Evolutionary conservation across 1,284 basidiomycete genomes (phyloP), one percentile per base, ranked within the genome.

Genomic region (Melampsora larici-populina): DNA sequence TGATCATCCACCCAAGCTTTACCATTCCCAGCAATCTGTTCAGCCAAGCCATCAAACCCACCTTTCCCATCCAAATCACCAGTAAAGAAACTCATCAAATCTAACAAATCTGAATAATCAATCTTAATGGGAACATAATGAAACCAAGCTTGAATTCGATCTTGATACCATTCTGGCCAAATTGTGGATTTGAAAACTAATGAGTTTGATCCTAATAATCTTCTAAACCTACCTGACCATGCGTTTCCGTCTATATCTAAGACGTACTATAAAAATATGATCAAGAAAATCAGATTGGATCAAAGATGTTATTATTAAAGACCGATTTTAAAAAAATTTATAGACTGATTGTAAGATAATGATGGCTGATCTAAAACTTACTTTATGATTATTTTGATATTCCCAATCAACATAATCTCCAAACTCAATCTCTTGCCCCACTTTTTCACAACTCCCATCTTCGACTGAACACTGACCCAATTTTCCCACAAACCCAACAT

Each of bases 41-140:
- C 80, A 1, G 86, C 86, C 15, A 86, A 80, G 0, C 84, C 82
- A 55, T 87, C 86, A 79, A 86, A 84, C 9, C 82, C 83, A 5
- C 80, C 82, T 13, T 78, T 51, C 5, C 83, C 83, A 48, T 85
- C 84, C 0, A 84, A 84, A 0, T 83, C 80, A 7, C 86, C 86
- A 15, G 83, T 81, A 79, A 87, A 87, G 82, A 86, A 87, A 6
- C 85, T 84, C 81, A 87, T 84, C 67, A 86, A 83, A 78, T 85
- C 82, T 82, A 85, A 86, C 5, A 87, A 80, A 79, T 87, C 87
- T 15, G 85, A 84, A 70, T 86, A 86, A 79, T 87, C 87, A 9
- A 87, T 80, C 80, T 89, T 87, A 48, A 89, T 83, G 0, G 89
- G 89, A 1, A 89, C 84, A 79, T 88, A 90, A 82, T 89, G 89